These are phyloP conservation scores for Rutidosis leptorrhynchoides DNA, from an alignment of 129 eudicot genomes.

Conservation along the genomic window DNA sequence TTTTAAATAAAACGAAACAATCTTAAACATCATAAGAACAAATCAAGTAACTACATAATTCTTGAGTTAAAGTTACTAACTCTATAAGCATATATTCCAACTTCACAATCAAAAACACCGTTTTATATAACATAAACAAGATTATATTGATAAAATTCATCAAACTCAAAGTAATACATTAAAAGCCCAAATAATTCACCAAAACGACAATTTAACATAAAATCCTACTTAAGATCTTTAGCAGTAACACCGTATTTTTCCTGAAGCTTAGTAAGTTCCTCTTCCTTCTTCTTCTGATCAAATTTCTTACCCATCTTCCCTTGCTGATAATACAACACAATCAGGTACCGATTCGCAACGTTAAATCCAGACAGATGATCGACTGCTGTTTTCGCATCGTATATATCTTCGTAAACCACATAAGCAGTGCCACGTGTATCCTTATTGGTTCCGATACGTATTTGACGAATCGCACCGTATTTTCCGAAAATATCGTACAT, in stretches of 20 bases:
- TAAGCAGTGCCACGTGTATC: conserved; percentile 80
- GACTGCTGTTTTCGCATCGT: conserved; percentile 74
- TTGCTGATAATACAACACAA: conserved; percentile 73
- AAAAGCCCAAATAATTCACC: background rate
- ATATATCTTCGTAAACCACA: conserved; percentile 73
- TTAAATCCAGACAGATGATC: conserved; percentile 71
- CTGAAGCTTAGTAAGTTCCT: conserved; percentile 60
- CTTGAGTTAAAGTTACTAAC: background rate
- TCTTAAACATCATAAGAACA: background rate
- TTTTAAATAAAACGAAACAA: background rate
- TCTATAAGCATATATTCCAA: background rate
- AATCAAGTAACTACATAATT: background rate
- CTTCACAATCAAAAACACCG: background rate
- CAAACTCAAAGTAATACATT: background rate
- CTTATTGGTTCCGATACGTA: conserved; percentile 66
- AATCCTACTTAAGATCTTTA: conserved; percentile 36
- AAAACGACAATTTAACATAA: background rate
- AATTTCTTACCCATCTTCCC: conserved; percentile 81
- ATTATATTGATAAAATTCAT: conserved; percentile 6
- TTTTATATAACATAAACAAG: background rate
- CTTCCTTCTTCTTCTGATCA: conserved; percentile 70
- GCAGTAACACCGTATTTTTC: conserved; percentile 74
- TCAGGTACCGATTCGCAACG: conserved; percentile 68
- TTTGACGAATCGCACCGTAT: conserved; percentile 79
- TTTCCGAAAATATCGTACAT: conserved; percentile 87